These are phyloP conservation scores for Onygenales sp. DNA, from an alignment of 2,329 filamentous ascomycete genomes.

Conservation along the genomic window DNA sequence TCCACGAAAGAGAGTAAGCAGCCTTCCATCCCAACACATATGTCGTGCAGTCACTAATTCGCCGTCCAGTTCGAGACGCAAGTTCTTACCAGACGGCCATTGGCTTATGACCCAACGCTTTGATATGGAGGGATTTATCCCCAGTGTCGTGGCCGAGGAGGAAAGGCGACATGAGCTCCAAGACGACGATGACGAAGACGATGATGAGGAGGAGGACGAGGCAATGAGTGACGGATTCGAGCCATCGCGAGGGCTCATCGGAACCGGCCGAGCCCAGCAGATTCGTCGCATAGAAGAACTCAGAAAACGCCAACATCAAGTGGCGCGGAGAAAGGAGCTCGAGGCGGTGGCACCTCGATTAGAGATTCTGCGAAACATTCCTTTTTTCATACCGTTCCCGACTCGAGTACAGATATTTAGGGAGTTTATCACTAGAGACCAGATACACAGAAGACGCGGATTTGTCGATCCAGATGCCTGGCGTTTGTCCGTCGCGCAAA, in stretches of 20 bases:
- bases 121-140: constrained; percentile 80
- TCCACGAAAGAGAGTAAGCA: constrained; percentile 73
- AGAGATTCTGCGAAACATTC: constrained; percentile 90
- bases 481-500: constrained; percentile 52
- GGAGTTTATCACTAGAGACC: constrained; percentile 81
- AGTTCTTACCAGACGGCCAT: constrained; percentile 71
- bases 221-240: constrained; percentile 28
- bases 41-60: constrained; percentile 1
- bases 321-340: constrained; percentile 60
- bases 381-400: constrained; percentile 89
- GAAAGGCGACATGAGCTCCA: constrained; percentile 62
- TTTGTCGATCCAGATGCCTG: constrained; percentile 64
- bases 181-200: constrained; percentile 50
- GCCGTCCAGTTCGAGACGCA: constrained; percentile 56
- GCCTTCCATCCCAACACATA: neutral
- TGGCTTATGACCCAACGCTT: constrained; percentile 90
- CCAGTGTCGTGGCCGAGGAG: constrained; percentile 79
- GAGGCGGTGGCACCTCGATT: constrained; percentile 76
- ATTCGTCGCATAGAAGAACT: constrained; percentile 54
- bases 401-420: constrained; percentile 88
- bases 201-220: constrained; percentile 29
- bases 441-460: constrained; percentile 59
- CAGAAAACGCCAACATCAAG: constrained; percentile 55
- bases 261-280: constrained; percentile 53
- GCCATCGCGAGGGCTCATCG: constrained; percentile 36